Evolutionary conservation across 179 eudicot genomes (phyloP).

Genomic region (Pouteria campechiana): DNA sequence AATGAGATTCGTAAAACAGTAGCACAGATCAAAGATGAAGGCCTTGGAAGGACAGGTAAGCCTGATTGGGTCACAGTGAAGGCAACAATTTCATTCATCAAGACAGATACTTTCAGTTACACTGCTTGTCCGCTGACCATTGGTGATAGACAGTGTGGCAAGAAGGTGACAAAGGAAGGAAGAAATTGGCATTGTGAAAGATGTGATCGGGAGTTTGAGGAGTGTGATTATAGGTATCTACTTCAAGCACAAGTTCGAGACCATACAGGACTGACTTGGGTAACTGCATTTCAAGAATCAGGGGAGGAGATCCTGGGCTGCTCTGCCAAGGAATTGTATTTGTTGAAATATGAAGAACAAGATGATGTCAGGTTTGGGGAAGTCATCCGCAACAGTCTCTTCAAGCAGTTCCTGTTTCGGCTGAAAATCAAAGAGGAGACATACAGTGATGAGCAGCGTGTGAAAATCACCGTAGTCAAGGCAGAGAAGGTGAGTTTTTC

Average conservation of each 20-base stretch:
- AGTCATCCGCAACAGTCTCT: constrained; percentile 36
- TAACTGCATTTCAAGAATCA: constrained; percentile 86
- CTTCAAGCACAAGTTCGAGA: constrained; percentile 94
- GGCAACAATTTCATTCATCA: constrained; percentile 63
- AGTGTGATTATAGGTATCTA: constrained; percentile 91
- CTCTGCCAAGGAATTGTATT: constrained; percentile 74
- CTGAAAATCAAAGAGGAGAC: constrained; percentile 88
- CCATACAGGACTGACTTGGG: constrained; percentile 81
- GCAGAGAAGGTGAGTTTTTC: constrained; percentile 61
- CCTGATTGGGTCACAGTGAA: constrained; percentile 89
- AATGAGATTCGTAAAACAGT: constrained; percentile 63
- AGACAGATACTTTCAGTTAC: constrained; percentile 78
- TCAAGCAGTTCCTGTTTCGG: constrained; percentile 38
- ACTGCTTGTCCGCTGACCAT: constrained; percentile 93
- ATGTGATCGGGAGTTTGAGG: constrained; percentile 92
- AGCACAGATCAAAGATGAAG: constrained; percentile 79
- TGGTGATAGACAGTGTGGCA: constrained; percentile 85
- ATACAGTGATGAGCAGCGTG: constrained; percentile 88
- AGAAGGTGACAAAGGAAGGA: constrained; percentile 78
- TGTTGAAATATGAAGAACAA: constrained; percentile 47
- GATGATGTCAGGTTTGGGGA: constrained; percentile 52
- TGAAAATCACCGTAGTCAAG: constrained; percentile 74
- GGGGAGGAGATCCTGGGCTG: constrained; percentile 88
- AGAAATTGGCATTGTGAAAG: constrained; percentile 85
- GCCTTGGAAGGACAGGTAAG: constrained; percentile 79